Evolutionary conservation across 768 basidiomycete genomes (phyloP).

Genomic region (Mycena latifolia): DNA sequence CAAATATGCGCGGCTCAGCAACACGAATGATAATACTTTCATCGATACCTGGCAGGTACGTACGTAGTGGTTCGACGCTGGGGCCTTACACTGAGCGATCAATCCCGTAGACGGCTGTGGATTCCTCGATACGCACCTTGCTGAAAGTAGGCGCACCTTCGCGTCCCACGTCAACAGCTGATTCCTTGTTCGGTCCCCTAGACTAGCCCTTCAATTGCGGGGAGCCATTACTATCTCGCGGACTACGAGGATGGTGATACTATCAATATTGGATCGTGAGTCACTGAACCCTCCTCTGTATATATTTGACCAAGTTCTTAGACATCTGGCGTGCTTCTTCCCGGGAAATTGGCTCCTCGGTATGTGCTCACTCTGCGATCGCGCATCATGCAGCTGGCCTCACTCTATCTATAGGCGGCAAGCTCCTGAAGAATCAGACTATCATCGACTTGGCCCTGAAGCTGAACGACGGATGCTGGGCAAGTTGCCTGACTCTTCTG

Average conservation of each 20-base stretch:
- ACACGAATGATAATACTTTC: conserved; percentile 73
- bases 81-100: neutral
- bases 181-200: too few relatives aligned
- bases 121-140: conserved; percentile 74
- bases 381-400: neutral
- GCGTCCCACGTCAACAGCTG: too few relatives aligned
- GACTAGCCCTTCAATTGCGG: conserved; percentile 78
- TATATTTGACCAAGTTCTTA: neutral
- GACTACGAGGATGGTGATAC: conserved; percentile 64
- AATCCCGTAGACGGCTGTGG: conserved; percentile 64
- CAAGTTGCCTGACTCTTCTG: neutral
- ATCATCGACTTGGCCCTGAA: conserved; percentile 72
- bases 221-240: conserved; percentile 71
- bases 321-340: conserved; percentile 78
- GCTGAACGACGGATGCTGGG: conserved; percentile 79
- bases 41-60: conserved; percentile 67
- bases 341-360: conserved; percentile 86
- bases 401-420: conserved; percentile 49
- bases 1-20: conserved; percentile 77
- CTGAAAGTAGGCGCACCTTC: conserved; percentile 66
- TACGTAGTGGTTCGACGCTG: neutral
- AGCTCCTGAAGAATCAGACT: conserved; percentile 76
- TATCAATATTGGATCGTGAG: conserved; percentile 69
- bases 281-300: too few relatives aligned
- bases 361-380: conserved; percentile 30